Conservation (phyloP, 148 eudicot genomes). For the Rhododendron kiyosumense region DNA sequence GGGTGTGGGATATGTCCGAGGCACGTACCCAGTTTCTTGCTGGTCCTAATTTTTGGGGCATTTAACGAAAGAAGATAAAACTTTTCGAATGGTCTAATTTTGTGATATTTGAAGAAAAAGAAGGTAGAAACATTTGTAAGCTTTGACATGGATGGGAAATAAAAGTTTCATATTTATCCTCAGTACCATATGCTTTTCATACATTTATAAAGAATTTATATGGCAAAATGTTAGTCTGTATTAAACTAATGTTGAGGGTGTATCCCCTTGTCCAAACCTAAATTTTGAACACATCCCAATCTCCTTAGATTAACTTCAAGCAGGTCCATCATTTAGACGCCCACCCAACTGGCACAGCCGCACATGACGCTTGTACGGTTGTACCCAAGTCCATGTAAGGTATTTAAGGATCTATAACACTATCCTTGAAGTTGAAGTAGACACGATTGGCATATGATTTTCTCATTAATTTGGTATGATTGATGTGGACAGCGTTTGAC, state of each 20-base stretch:
- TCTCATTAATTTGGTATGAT: not conserved
- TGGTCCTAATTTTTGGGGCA: not conserved
- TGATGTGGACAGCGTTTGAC: not conserved
- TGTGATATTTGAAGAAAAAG: not conserved
- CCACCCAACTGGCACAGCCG: not conserved
- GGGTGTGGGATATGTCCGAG: not conserved
- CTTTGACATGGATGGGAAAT: not conserved
- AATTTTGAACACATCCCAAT: not conserved
- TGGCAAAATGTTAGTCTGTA: not conserved
- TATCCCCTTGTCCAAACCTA: not conserved
- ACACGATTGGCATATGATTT: not conserved
- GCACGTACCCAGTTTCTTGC: not conserved
- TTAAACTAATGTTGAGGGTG: not conserved
- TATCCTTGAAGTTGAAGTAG: not conserved
- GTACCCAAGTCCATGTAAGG: not conserved
- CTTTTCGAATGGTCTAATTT: not conserved
- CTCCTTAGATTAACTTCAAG: not conserved
- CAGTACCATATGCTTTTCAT: not conserved
- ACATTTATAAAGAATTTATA: not conserved
- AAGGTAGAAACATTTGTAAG: not conserved
- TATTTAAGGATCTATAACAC: not conserved
- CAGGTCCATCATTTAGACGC: not conserved
- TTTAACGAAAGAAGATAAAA: not conserved
- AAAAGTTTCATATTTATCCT: not conserved
- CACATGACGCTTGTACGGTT: not conserved